A percentile compares a stretch with the other conserved stretches of the same genome.
These are phyloP conservation scores for Exophiala xenobiotica DNA, from an alignment of 2,329 filamentous ascomycete genomes.

Conservation along the genomic window DNA sequence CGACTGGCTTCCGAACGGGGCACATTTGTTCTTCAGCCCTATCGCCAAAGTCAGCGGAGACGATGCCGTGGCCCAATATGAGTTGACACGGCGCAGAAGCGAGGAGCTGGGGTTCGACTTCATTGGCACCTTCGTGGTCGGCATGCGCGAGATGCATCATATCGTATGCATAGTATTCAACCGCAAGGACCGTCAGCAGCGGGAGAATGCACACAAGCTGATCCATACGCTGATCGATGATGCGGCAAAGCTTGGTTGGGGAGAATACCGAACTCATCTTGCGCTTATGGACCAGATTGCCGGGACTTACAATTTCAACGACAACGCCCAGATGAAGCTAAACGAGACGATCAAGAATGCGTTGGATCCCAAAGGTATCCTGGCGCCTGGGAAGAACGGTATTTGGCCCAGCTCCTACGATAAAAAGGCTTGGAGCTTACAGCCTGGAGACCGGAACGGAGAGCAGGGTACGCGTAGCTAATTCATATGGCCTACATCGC, in stretches of 20 bases:
- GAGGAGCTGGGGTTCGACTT: slow-evolving; percentile 52
- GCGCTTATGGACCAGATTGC: slow-evolving; percentile 48
- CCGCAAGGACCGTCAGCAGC: slow-evolving; percentile 41
- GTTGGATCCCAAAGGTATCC: slow-evolving; percentile 50
- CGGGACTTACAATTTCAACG: slow-evolving; percentile 45
- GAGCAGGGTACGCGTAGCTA: too few species aligned
- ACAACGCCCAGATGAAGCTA: slow-evolving; percentile 43
- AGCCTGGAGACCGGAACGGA: too few species aligned
- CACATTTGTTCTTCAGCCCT: slow-evolving; percentile 54
- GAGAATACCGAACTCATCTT: slow-evolving; percentile 50
- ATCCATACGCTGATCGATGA: slow-evolving; percentile 39
- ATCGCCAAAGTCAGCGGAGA: slow-evolving; percentile 51
- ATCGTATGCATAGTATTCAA: slow-evolving; percentile 58
- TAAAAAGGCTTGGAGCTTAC: too few species aligned
- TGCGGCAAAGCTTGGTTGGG: slow-evolving; percentile 43
- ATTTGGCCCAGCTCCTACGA: too few species aligned
- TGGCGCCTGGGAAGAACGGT: slow-evolving; percentile 49
- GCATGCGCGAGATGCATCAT: slow-evolving; percentile 56
- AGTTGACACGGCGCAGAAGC: slow-evolving; percentile 41
- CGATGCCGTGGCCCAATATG: slow-evolving; percentile 49
- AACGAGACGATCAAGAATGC: slow-evolving; percentile 49
- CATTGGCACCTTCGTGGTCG: slow-evolving; percentile 52
- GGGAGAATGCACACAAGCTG: slow-evolving; percentile 39
- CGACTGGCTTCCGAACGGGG: slow-evolving; percentile 55
- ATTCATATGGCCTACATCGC: too few species aligned